Conservation (phyloP, 2,329 filamentous ascomycete species). For the Colletotrichum sp. region DNA sequence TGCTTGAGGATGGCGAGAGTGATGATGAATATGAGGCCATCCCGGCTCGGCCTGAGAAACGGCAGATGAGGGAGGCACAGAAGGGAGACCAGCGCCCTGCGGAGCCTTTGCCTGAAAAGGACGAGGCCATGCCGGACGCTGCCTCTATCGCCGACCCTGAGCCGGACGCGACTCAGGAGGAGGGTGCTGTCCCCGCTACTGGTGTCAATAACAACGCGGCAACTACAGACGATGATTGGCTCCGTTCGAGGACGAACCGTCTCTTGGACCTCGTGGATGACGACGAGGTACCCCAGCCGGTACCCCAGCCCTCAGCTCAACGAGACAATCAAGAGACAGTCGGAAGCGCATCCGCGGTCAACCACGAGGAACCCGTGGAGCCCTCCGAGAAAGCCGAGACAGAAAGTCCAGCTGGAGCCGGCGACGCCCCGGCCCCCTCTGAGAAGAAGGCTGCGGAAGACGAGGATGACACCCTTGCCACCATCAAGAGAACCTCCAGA, state of each 20-base stretch:
- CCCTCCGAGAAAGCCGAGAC: slow-evolving; percentile 22
- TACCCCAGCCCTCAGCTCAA: slow-evolving; percentile 25
- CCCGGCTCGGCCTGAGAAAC: slow-evolving; percentile 56
- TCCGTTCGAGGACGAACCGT: slow-evolving; percentile 86
- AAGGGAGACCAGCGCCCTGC: slow-evolving; percentile 6
- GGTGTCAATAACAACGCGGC: neutral
- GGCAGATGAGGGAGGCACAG: slow-evolving; percentile 32
- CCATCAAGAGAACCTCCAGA: slow-evolving; percentile 74
- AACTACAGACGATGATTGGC: slow-evolving; percentile 86
- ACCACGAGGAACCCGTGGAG: slow-evolving; percentile 19
- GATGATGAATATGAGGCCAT: slow-evolving; percentile 79
- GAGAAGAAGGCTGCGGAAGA: slow-evolving; percentile 33
- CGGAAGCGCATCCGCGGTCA: neutral
- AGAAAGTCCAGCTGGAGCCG: slow-evolving; percentile 29
- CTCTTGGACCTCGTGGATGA: slow-evolving; percentile 85
- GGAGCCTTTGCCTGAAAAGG: slow-evolving; percentile 18
- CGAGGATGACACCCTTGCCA: slow-evolving; percentile 54
- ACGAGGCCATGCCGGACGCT: slow-evolving; percentile 9
- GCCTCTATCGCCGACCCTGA: neutral
- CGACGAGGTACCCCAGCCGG: slow-evolving; percentile 52
- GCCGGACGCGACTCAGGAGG: slow-evolving; percentile 12
- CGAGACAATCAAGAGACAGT: slow-evolving; percentile 21
- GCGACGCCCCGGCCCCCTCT: slow-evolving; percentile 12
- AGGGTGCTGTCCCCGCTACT: neutral
- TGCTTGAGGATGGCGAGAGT: slow-evolving; percentile 59